Percentiles rank a stretch among this genome's conserved stretches.
Evolutionary conservation across 192 early-diverging fungal species (phyloP).

Genomic region (Backusella sp.): DNA sequence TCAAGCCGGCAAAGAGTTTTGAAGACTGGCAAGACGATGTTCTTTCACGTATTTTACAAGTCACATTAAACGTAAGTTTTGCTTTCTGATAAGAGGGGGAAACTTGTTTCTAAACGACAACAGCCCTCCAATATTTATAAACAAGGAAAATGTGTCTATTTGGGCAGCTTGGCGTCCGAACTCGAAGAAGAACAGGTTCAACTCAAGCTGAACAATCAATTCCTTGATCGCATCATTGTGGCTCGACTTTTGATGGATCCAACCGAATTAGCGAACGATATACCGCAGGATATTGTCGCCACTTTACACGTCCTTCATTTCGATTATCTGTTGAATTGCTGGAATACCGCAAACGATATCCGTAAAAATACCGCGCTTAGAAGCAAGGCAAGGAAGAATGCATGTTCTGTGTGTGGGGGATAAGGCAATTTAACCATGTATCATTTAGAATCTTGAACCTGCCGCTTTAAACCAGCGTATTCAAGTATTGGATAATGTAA

Average conservation of each 20-base stretch:
- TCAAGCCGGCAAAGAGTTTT: conserved; percentile 44
- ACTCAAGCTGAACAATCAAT: conserved; percentile 43
- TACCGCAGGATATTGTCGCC: conserved; percentile 37
- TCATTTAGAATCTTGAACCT: conserved; percentile 51
- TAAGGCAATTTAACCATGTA: not conserved
- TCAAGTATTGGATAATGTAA: conserved; percentile 52
- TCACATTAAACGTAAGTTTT: conserved; percentile 69
- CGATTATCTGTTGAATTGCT: conserved; percentile 68
- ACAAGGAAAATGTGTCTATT: conserved; percentile 30
- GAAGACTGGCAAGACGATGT: conserved; percentile 86
- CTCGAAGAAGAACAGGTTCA: conserved; percentile 39
- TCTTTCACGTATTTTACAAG: conserved; percentile 70
- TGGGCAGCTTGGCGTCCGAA: conserved; percentile 31
- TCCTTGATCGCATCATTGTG: conserved; percentile 68
- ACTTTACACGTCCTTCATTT: conserved; percentile 39
- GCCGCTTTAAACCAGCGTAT: conserved; percentile 59
- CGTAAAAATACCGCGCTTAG: conserved; percentile 49
- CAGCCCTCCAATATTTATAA: conserved; percentile 25
- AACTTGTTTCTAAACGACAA: not conserved
- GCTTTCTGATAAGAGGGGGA: too few species aligned
- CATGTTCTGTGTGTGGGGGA: not conserved
- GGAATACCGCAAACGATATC: conserved; percentile 53
- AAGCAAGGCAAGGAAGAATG: conserved; percentile 38
- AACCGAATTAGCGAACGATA: conserved; percentile 25
- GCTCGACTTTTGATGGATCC: conserved; percentile 66